These are phyloP conservation scores for Apiospora sp. DNA, from an alignment of 2,329 filamentous ascomycete species.

Conservation along the genomic window DNA sequence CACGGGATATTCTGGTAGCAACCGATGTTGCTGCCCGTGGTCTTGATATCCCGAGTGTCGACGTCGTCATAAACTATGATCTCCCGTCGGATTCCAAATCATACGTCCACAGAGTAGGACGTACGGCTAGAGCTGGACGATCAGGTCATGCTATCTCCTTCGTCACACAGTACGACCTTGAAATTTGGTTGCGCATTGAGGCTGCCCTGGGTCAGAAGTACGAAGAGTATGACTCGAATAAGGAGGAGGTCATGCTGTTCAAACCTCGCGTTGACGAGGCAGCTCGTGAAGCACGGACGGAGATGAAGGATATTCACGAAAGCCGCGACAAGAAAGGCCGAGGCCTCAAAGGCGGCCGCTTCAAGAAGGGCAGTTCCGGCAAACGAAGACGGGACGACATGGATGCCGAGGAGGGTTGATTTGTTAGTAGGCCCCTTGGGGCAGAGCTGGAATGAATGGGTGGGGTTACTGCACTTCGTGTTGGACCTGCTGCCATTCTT, in stretches of 20 bases:
- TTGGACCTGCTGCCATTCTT: neutral
- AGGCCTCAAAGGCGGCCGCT: conserved; percentile 52
- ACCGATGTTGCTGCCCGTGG: conserved; percentile 95
- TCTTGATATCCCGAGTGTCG: conserved; percentile 91
- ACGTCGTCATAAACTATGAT: conserved; percentile 87
- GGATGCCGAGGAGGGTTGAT: conserved; percentile 76
- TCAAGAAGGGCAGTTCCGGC: conserved; percentile 51
- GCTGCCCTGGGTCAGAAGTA: conserved; percentile 77
- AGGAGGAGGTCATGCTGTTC: conserved; percentile 88
- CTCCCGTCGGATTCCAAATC: conserved; percentile 87
- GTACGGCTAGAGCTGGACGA: conserved; percentile 87
- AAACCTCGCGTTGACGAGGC: conserved; percentile 81
- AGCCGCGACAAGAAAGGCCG: conserved; percentile 66
- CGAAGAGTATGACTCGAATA: conserved; percentile 70
- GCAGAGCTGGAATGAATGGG: neutral
- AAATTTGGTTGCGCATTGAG: conserved; percentile 81
- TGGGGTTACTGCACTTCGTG: neutral
- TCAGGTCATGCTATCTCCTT: conserved; percentile 82
- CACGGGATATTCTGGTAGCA: conserved; percentile 87
- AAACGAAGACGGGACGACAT: conserved; percentile 64
- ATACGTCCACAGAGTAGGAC: conserved; percentile 88
- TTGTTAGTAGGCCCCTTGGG: neutral
- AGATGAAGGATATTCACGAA: conserved; percentile 84
- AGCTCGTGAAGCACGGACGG: conserved; percentile 77
- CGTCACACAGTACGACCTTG: conserved; percentile 82